phyloP scores from a whole-genome alignment of 1,139 yeast species.

The Ogataea hybrid region DNA sequence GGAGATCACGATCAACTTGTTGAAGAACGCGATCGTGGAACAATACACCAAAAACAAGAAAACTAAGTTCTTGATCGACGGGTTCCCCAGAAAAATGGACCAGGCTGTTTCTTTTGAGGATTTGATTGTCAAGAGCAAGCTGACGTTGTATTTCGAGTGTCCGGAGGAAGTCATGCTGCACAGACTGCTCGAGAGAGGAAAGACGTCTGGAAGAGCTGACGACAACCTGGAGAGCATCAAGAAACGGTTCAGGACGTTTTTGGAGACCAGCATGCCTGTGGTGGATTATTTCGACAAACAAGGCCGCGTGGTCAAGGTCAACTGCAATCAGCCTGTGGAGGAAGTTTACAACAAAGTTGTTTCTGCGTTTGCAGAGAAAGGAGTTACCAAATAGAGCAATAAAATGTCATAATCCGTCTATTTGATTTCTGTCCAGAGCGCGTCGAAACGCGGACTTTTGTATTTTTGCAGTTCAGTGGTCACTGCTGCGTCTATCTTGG shows the following conservation, averaged over 20 bases:
- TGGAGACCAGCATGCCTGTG: slow-evolving; percentile 94
- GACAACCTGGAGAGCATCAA: slow-evolving; percentile 89
- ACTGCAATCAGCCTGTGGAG: slow-evolving; percentile 79
- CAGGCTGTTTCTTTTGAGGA: slow-evolving; percentile 92
- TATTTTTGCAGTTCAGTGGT: slow-evolving; percentile 11
- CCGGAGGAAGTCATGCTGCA: slow-evolving; percentile 86
- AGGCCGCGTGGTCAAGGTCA: slow-evolving; percentile 72
- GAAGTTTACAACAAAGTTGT: slow-evolving; percentile 72
- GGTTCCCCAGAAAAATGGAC: slow-evolving; percentile 98
- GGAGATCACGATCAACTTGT: slow-evolving; percentile 83
- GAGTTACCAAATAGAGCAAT: slow-evolving; percentile 15
- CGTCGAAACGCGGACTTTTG: slow-evolving; percentile 19
- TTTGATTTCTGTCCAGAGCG: slow-evolving; percentile 20
- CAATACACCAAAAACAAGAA: slow-evolving; percentile 49
- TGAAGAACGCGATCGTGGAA: slow-evolving; percentile 74
- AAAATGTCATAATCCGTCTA: neutral
- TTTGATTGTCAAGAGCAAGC: slow-evolving; percentile 68
- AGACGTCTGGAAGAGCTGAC: slow-evolving; percentile 91
- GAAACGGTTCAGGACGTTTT: slow-evolving; percentile 82
- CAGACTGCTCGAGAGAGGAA: slow-evolving; percentile 86
- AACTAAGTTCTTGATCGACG: slow-evolving; percentile 76
- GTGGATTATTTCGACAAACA: slow-evolving; percentile 78
- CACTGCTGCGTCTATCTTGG: slow-evolving; percentile 8
- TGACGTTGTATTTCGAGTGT: slow-evolving; percentile 90
- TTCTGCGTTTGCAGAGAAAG: slow-evolving; percentile 50